Percentiles rank a stretch among this genome's conserved stretches.
These are phyloP conservation scores for Davidsoniella neocaledoniae DNA, from an alignment of 2,329 filamentous ascomycete species.

Conservation along the genomic window DNA sequence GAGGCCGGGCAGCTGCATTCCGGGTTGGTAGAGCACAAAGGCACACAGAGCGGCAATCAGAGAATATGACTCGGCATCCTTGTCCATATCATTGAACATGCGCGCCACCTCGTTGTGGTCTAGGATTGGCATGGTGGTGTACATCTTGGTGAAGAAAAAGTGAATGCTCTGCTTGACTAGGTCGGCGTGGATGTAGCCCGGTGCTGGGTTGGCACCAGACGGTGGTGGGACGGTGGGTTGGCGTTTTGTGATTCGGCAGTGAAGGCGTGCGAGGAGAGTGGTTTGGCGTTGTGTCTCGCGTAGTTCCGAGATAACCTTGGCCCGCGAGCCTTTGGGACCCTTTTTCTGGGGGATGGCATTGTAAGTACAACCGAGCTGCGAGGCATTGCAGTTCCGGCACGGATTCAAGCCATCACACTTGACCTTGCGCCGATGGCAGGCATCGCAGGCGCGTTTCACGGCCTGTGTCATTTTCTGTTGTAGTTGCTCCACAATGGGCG, in stretches of 20 bases:
- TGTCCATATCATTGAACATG: constrained; percentile 42
- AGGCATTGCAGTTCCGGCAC: constrained; percentile 53
- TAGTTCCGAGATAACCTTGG: constrained; percentile 60
- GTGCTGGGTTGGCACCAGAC: constrained; percentile 30
- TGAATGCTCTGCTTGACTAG: constrained; percentile 49
- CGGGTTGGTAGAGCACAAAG: constrained; percentile 53
- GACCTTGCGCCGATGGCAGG: constrained; percentile 58
- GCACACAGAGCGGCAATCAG: constrained; percentile 47
- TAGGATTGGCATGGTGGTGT: constrained; percentile 45
- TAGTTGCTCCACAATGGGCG: constrained; percentile 6
- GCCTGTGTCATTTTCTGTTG: constrained; percentile 29
- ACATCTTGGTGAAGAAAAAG: constrained; percentile 54
- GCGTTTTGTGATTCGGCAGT: constrained; percentile 38
- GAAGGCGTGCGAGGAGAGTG: constrained; percentile 43
- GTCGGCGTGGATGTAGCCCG: constrained; percentile 42
- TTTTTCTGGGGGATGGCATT: constrained; percentile 62
- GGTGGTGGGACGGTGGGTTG: constrained; percentile 17
- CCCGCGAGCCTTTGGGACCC: constrained; percentile 55
- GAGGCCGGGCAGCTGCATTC: constrained; percentile 41
- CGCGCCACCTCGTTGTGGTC: constrained; percentile 41
- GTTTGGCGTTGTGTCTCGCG: constrained; percentile 52
- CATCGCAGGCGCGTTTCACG: constrained; percentile 50
- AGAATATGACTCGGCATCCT: constrained; percentile 46
- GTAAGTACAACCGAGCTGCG: constrained; percentile 54
- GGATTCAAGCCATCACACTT: constrained; percentile 57